Evolutionary conservation across 2,329 filamentous ascomycete species (phyloP), one percentile per base, ranked within the genome.

Genomic region (Penicillium sp.): DNA sequence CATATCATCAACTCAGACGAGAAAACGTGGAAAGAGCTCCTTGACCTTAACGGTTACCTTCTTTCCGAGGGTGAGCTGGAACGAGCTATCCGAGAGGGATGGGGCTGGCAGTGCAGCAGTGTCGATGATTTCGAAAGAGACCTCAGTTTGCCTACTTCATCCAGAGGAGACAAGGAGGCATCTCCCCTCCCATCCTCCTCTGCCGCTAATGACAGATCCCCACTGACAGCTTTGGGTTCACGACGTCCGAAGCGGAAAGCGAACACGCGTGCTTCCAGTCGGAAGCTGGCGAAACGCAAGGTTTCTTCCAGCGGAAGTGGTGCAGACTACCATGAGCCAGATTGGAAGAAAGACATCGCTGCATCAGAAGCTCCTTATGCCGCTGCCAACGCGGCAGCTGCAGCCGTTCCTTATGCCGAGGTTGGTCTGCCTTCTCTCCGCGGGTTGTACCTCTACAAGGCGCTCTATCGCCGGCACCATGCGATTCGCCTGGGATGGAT

Each of bases 401-500:
- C 84, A 28, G 88, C 89, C 8, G 84, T 96, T 12, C 88, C 89
- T 1, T 87, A 92, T 63, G 90, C 90, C 6, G 80, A 86, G 38
- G 75, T 95, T 35, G 91, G 91, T 10, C 71, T 97, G 4, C 76
- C 88, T 3, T 87, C 84, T 60, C 75, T 98, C 29, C 83, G 87
- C 40, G 87, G 86, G 60, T 81, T 97, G 51, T 93, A 97, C 69
- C 81, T 98, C 1, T 97, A 89, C 80, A 98, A 98, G 70, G 95
- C 92, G 0, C 80, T 98, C 4, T 98, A 97, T 66, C 89, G 92
- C 55, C 86, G 93, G 8, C 91, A 97, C 66, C 82, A 93, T 69
- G 85, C 93, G 70, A 95, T 98, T 56, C 85, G 88, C 41, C 84
- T 88, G 66, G 90, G 86, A 66, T 98, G 93, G 93, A 97, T 95